These are phyloP conservation scores for Pythium brassicae DNA, from an alignment of 352 stramenopile species.

Conservation along the genomic window DNA sequence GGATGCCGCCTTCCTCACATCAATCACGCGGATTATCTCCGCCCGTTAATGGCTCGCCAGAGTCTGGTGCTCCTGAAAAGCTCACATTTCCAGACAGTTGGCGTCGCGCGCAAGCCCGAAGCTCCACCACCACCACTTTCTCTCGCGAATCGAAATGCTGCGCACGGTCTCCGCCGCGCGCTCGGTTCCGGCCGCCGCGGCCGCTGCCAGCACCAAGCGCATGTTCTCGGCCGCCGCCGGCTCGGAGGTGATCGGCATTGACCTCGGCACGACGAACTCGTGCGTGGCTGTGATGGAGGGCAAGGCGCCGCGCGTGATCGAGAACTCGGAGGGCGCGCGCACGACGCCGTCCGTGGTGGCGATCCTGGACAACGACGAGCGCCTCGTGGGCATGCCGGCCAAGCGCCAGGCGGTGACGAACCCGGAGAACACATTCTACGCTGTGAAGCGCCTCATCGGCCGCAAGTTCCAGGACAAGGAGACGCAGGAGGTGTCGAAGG, in stretches of 20 bases:
- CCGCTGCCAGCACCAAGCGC: conserved; percentile 25
- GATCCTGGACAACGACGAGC: conserved; percentile 73
- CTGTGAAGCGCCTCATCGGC: conserved; percentile 94
- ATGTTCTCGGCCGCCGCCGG: conserved; percentile 47
- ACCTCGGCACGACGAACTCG: conserved; percentile 92
- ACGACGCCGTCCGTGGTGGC: conserved; percentile 94
- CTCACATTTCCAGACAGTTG: conserved; percentile 14
- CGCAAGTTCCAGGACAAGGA: conserved; percentile 84
- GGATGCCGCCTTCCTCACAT: neutral
- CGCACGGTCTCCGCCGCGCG: conserved; percentile 21
- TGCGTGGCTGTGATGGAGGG: conserved; percentile 94
- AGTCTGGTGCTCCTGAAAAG: neutral
- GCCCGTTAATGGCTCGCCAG: no score
- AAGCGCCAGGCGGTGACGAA: conserved; percentile 89
- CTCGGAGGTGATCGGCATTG: conserved; percentile 81
- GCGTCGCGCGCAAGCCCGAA: conserved; percentile 9
- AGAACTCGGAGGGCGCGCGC: conserved; percentile 94
- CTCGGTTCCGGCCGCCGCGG: conserved; percentile 13
- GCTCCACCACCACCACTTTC: neutral
- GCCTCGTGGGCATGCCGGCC: conserved; percentile 87
- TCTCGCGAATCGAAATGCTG: conserved; percentile 8
- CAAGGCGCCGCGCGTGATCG: conserved; percentile 92
- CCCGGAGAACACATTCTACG: conserved; percentile 91
- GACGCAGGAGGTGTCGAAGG: conserved; percentile 64
- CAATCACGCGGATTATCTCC: neutral